Percentiles rank a stretch among this genome's conserved stretches.
These are phyloP conservation scores for Trichophyton mentagrophytes DNA, from an alignment of 2,329 filamentous ascomycete genomes.

Conservation along the genomic window DNA sequence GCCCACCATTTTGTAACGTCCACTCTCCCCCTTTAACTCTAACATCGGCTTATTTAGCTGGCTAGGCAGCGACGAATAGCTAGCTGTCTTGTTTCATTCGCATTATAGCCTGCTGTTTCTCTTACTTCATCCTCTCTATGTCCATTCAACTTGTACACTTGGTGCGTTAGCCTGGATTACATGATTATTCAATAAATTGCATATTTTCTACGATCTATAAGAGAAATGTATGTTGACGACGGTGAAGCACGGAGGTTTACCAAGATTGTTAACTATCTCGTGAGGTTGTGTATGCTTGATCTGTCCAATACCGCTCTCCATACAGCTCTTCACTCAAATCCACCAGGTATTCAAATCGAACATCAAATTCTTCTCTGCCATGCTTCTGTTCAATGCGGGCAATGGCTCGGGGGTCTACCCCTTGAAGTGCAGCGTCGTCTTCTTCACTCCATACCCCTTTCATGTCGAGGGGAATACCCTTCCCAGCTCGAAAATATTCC, in stretches of 20 bases:
- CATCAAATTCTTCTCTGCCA: slow-evolving; percentile 19
- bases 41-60: neutral
- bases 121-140: neutral
- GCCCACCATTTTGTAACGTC: neutral
- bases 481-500: slow-evolving; percentile 19
- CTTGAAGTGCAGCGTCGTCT: slow-evolving; percentile 31
- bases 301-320: neutral
- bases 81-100: neutral
- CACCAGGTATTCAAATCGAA: slow-evolving; percentile 1
- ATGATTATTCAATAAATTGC: neutral
- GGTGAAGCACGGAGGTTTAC: neutral
- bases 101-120: neutral
- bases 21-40: neutral
- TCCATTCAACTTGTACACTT: neutral
- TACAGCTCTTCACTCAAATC: neutral
- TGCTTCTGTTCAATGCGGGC: slow-evolving; percentile 32
- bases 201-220: neutral
- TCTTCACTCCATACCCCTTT: slow-evolving; percentile 37
- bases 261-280: neutral
- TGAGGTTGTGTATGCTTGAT: neutral
- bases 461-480: slow-evolving; percentile 29
- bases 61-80: neutral
- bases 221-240: neutral
- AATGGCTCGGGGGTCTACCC: slow-evolving; percentile 23
- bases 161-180: neutral